phyloP scores from a whole-genome alignment of 2,329 filamentous ascomycete species.

The Ophiostoma novo-ulmi region DNA sequence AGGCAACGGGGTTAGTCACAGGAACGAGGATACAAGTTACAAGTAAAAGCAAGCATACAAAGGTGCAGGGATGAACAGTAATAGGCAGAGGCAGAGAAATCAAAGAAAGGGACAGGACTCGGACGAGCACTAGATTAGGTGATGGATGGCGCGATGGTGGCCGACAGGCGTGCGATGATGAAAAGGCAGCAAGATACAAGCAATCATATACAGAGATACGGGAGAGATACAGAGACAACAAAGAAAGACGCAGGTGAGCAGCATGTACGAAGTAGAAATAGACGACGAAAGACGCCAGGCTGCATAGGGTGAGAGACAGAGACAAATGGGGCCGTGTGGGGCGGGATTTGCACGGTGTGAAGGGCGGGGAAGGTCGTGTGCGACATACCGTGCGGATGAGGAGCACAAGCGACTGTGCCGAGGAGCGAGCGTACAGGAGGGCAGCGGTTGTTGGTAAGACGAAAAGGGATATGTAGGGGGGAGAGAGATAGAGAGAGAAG shows the following conservation, averaged over 20 bases:
- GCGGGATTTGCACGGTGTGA: conserved; percentile 4
- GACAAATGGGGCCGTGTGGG: conserved; percentile 14
- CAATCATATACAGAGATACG: background rate
- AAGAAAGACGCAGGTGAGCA: conserved; percentile 5
- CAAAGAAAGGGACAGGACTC: background rate
- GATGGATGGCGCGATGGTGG: conserved; percentile 15
- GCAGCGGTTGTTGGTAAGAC: background rate
- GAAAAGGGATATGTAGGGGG: background rate
- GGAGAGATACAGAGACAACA: conserved; percentile 1
- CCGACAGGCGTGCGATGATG: background rate
- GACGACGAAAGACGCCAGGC: background rate
- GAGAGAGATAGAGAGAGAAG: background rate
- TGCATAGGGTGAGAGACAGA: background rate
- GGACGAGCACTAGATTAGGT: background rate
- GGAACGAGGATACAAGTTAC: conserved; percentile 8
- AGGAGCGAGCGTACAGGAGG: background rate
- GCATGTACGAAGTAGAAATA: background rate
- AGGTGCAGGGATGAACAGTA: background rate
- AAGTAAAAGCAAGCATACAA: background rate
- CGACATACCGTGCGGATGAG: conserved; percentile 15
- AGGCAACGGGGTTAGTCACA: conserved; percentile 12
- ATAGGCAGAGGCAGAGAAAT: background rate
- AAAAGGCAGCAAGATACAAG: background rate
- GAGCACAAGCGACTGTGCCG: conserved; percentile 6
- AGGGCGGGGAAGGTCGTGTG: conserved; percentile 3